Percentiles rank a stretch among this genome's conserved stretches.
Conservation (phyloP, 225 moss, liverwort and hornwort genomes). For the Ulota crispa region DNA sequence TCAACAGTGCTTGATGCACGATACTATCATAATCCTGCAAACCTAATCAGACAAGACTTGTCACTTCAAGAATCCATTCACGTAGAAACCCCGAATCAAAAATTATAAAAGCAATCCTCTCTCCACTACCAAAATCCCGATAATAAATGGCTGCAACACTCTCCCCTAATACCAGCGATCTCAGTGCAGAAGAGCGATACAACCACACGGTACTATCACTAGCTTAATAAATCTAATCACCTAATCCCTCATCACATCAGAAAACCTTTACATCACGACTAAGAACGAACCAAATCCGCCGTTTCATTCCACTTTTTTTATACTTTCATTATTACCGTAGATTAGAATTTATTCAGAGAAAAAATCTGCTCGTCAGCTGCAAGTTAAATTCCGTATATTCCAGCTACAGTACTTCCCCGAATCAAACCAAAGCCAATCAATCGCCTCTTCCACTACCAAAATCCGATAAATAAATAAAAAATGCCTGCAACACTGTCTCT, state of each 20-base stretch:
- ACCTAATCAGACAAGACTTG: constrained; percentile 5
- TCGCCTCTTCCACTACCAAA: background rate
- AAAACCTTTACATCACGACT: background rate
- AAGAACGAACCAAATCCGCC: background rate
- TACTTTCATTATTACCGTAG: background rate
- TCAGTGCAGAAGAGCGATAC: background rate
- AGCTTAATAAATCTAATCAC: background rate
- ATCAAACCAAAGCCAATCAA: background rate
- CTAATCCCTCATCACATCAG: background rate
- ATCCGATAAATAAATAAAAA: background rate
- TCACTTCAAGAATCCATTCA: background rate
- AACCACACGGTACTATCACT: background rate
- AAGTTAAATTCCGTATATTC: background rate
- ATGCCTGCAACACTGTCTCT: background rate
- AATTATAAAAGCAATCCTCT: background rate
- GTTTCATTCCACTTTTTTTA: background rate
- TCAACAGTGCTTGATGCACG: background rate
- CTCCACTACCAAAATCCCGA: background rate
- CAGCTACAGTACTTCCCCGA: background rate
- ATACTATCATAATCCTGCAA: background rate
- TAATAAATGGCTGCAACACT: background rate
- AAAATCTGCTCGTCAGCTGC: background rate
- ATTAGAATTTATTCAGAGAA: background rate
- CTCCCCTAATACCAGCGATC: background rate
- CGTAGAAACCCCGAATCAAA: background rate